Base-by-base conservation (phyloP, 768 basidiomycete genomes). In the Gymnopilus junonius region DNA sequence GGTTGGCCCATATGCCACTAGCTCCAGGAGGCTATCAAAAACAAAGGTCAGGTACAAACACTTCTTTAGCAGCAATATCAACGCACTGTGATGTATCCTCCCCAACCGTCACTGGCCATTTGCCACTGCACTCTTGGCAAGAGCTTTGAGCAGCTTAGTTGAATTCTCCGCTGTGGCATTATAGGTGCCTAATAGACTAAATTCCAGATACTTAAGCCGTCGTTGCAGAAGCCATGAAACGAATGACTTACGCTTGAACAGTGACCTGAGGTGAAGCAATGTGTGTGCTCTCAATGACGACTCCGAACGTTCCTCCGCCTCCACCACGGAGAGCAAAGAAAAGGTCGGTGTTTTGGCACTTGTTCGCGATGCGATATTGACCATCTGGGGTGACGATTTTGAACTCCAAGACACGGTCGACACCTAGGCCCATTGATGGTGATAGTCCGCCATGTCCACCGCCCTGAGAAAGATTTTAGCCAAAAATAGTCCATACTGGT, bases 251-350 rank as follows among this genome's bases (percentile, higher is more conserved):
- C 69, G 64, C 65, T 50, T 69, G 65, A 20, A 66, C 32, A 32
- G 63, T 66, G 17, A 66, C 55, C n/a, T 45, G 60, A 4, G 68
- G 68, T 20, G 60, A 59, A 20, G 61, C 68, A 29, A 66, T 37
- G 42, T 58, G 58, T 4, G 65, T 58, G 23, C 63, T 65, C 55
- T 74, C 72, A 2, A 76, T 50, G 34, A 83, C 76, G n/a, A 76
- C 74, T 31, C 75, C 76, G 54, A 78, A 83, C 0, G 80, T 83
- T 27, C 78, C 75, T 27, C 82, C 83, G 14, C 74, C 74, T 17
- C 71, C 82, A 5, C 83, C 82, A 29, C 82, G 78, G 8, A 83
- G 69, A 0, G 82, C 82, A 63, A 74, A 84, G 70, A 82, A 83
- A 1, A 84, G 72, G 64, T 84, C 82, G 3, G 64, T 21, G 56